Evolutionary conservation across 345 rosid species (phyloP).

Genomic region (Eucalyptus marginata): DNA sequence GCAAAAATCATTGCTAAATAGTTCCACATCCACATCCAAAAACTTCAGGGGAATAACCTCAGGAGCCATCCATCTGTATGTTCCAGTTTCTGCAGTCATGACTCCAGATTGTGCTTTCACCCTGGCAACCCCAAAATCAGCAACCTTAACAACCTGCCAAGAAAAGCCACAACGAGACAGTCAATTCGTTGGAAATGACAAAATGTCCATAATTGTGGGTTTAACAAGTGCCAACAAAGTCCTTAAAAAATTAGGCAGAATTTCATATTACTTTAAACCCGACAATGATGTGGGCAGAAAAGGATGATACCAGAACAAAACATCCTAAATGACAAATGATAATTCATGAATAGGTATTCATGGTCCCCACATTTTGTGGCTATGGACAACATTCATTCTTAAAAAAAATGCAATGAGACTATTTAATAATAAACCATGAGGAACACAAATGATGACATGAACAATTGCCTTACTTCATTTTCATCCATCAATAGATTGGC

Average conservation of each 20-base stretch:
- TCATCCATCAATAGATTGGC: slow-evolving; percentile 98
- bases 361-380: background rate
- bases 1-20: background rate
- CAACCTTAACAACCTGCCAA: slow-evolving; percentile 87
- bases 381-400: background rate
- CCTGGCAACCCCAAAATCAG: slow-evolving; percentile 98
- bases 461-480: slow-evolving; percentile 56
- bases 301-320: background rate
- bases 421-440: background rate
- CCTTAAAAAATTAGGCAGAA: background rate
- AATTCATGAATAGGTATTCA: background rate
- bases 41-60: slow-evolving; percentile 38
- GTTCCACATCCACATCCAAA: background rate
- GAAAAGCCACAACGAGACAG: background rate
- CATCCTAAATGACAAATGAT: background rate
- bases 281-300: background rate
- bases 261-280: background rate
- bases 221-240: background rate
- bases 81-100: slow-evolving; percentile 99
- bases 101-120: slow-evolving; percentile 89
- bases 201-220: background rate
- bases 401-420: background rate
- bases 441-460: background rate
- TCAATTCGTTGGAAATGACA: background rate
- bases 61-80: slow-evolving; percentile 99